Conservation (phyloP, 768 basidiomycete genomes). For the Lentinula raphanica region DNA sequence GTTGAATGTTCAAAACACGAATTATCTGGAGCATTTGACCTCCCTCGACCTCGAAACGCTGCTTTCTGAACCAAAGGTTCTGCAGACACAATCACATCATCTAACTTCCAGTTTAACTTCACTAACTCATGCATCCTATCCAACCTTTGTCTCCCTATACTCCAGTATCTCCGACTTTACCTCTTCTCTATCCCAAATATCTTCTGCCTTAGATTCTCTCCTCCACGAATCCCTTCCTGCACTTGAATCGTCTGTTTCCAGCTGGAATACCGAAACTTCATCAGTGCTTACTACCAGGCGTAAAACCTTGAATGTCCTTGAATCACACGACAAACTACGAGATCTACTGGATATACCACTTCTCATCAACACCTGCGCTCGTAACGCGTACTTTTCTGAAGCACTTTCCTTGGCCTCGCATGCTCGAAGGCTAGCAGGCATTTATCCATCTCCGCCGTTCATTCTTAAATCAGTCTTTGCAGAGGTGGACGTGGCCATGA, state of each 20-base stretch:
- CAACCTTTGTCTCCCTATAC: slow-evolving; percentile 88
- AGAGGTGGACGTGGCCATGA: slow-evolving; percentile 63
- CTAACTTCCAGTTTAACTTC: slow-evolving; percentile 86
- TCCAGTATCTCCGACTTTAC: slow-evolving; percentile 70
- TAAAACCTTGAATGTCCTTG: slow-evolving; percentile 80
- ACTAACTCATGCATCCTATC: slow-evolving; percentile 86
- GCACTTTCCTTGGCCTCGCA: slow-evolving; percentile 83
- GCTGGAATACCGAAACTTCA: slow-evolving; percentile 72
- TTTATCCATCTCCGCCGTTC: slow-evolving; percentile 37
- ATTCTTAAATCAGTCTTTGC: slow-evolving; percentile 58
- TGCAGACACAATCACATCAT: slow-evolving; percentile 81
- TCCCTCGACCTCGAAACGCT: slow-evolving; percentile 63
- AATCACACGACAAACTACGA: slow-evolving; percentile 89
- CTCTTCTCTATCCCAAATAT: slow-evolving; percentile 68
- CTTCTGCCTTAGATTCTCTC: slow-evolving; percentile 65
- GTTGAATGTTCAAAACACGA: neutral
- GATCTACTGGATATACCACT: slow-evolving; percentile 89
- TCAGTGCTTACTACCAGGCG: slow-evolving; percentile 67
- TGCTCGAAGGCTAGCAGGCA: slow-evolving; percentile 45
- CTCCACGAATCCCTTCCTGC: slow-evolving; percentile 65
- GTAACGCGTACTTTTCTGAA: slow-evolving; percentile 89
- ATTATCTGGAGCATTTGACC: slow-evolving; percentile 64
- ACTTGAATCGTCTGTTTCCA: slow-evolving; percentile 65
- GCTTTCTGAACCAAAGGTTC: slow-evolving; percentile 64
- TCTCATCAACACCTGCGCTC: slow-evolving; percentile 88